Evolutionary conservation across 2,329 filamentous ascomycete genomes (phyloP).

Genomic region (Cladosporium colombiae): DNA sequence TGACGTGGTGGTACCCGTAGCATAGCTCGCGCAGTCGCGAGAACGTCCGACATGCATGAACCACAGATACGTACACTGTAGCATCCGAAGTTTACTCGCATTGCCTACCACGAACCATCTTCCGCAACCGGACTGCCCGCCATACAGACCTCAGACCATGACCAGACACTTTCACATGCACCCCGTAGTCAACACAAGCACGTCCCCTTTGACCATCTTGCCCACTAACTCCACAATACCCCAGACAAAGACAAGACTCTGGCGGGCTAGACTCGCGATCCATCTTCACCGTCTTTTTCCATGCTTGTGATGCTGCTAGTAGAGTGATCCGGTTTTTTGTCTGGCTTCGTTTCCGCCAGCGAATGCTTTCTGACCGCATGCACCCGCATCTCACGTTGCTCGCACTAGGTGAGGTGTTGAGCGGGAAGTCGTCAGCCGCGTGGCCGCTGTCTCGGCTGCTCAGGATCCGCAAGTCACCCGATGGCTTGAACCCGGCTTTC

Average conservation of each 20-base stretch:
- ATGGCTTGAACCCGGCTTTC: not conserved
- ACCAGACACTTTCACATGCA: conserved; percentile 2
- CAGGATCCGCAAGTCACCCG: not conserved
- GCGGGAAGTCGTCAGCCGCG: not conserved
- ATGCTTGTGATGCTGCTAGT: too few relatives aligned
- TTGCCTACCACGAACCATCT: not conserved
- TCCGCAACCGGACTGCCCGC: too few relatives aligned
- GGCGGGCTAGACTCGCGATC: not conserved
- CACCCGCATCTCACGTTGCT: not conserved
- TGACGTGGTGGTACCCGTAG: not conserved
- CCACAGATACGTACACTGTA: not conserved
- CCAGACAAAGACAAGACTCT: conserved; percentile 11
- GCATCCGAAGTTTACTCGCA: not conserved
- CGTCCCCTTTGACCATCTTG: not conserved
- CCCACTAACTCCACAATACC: conserved; percentile 7
- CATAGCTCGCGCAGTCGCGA: conserved; percentile 6
- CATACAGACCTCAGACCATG: not conserved
- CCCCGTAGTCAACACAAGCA: conserved; percentile 2
- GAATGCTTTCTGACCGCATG: conserved; percentile 7
- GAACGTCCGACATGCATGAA: conserved; percentile 5
- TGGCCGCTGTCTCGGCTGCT: not conserved
- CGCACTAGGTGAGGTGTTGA: not conserved
- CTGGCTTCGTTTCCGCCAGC: not conserved
- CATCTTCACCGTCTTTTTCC: conserved; percentile 7
- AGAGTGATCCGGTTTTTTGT: not conserved